A percentile compares a stretch with the other conserved stretches of the same genome.
Conservation (phyloP, 2,329 filamentous ascomycete species). For the Pseudogymnoascus sp. region DNA sequence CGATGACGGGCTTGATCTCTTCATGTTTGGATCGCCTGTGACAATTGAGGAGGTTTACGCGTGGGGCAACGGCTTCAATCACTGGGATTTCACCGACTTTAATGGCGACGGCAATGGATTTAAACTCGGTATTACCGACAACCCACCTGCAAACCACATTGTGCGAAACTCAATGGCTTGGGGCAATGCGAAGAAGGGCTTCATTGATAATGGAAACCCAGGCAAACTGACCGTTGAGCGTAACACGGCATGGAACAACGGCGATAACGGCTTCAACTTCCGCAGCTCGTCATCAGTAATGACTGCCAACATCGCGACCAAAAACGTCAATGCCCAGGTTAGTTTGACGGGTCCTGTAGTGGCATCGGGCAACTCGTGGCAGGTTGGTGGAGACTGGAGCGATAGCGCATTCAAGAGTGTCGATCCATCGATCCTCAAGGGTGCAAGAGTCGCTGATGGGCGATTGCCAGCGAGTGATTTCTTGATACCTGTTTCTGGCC, state of each 20-base stretch:
- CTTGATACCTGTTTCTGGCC: slow-evolving; percentile 32
- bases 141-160: slow-evolving; percentile 35
- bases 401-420: slow-evolving; percentile 34
- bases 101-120: slow-evolving; percentile 41
- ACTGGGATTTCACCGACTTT: slow-evolving; percentile 36
- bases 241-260: slow-evolving; percentile 41
- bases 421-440: slow-evolving; percentile 30
- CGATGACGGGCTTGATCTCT: slow-evolving; percentile 41
- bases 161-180: slow-evolving; percentile 39
- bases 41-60: slow-evolving; percentile 38
- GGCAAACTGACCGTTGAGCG: slow-evolving; percentile 33
- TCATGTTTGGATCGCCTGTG: slow-evolving; percentile 34
- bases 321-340: slow-evolving; percentile 26
- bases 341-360: slow-evolving; percentile 21
- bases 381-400: slow-evolving; percentile 31
- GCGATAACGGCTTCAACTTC: slow-evolving; percentile 34
- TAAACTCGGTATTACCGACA: slow-evolving; percentile 36
- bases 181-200: slow-evolving; percentile 36
- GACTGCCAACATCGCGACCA: slow-evolving; percentile 33
- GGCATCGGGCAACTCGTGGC: slow-evolving; percentile 37
- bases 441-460: slow-evolving; percentile 31
- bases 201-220: slow-evolving; percentile 39
- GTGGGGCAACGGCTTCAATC: slow-evolving; percentile 40
- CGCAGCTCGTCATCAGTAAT: slow-evolving; percentile 29
- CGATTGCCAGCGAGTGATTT: slow-evolving; percentile 36